Evolutionary conservation across 75 land plant species (phyloP).

Genomic region (Pinus tabuliformis): DNA sequence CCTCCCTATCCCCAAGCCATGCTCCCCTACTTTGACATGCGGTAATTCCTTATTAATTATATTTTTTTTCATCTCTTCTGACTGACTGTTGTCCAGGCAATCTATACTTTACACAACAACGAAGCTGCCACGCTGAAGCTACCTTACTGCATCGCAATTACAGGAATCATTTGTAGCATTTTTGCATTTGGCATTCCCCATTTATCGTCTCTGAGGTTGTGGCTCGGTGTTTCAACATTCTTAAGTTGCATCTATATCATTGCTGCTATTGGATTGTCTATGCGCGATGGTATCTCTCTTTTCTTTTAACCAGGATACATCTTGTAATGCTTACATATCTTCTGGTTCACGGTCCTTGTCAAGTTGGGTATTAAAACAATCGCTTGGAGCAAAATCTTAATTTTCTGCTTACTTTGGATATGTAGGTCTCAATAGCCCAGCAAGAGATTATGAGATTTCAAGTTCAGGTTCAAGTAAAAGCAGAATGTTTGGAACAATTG

Average conservation of each 20-base stretch:
- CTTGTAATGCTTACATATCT: background rate
- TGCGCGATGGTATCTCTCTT: background rate
- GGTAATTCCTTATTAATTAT: no score
- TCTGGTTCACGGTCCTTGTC: background rate
- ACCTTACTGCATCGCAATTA: background rate
- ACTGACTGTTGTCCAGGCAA: background rate
- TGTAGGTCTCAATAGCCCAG: background rate
- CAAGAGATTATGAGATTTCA: constrained; percentile 54
- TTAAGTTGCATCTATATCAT: background rate
- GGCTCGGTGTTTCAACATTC: background rate
- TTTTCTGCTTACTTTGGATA: background rate
- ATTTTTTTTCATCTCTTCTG: no score
- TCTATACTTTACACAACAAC: background rate
- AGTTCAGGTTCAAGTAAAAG: constrained; percentile 14
- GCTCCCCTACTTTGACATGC: no score
- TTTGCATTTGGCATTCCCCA: background rate
- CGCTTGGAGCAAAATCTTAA: background rate
- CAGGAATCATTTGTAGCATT: background rate
- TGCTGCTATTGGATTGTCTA: background rate
- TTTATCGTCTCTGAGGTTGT: background rate
- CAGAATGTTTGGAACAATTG: constrained; percentile 35
- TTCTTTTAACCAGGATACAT: background rate
- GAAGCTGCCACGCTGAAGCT: background rate
- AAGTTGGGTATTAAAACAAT: background rate
- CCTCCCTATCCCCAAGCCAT: no score